These are phyloP conservation scores for Hanseniaspora mollemarum DNA, from an alignment of 805 yeast species.

Conservation along the genomic window DNA sequence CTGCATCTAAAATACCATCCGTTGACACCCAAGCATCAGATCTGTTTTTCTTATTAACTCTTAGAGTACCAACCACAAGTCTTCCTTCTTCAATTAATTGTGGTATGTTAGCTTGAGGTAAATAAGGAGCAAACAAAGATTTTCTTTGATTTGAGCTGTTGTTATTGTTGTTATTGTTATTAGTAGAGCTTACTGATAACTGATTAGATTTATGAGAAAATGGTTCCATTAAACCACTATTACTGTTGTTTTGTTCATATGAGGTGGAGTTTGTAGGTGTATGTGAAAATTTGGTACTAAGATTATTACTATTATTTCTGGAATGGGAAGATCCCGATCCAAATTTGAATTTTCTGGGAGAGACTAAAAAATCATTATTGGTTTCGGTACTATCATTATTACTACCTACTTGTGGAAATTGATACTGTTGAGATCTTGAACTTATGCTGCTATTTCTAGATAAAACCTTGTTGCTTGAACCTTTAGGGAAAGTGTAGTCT, in stretches of 20 bases:
- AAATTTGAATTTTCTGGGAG: slow-evolving; percentile 25
- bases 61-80: slow-evolving; percentile 78
- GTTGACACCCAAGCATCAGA: slow-evolving; percentile 98
- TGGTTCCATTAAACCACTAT: slow-evolving; percentile 27
- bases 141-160: slow-evolving; percentile 42
- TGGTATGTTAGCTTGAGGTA: slow-evolving; percentile 87
- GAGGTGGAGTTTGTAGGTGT: slow-evolving; percentile 7
- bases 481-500: slow-evolving; percentile 20
- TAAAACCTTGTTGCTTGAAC: neutral
- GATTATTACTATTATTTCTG: slow-evolving; percentile 40
- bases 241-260: slow-evolving; percentile 29
- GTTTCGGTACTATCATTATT: neutral
- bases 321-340: slow-evolving; percentile 47
- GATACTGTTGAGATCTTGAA: slow-evolving; percentile 3
- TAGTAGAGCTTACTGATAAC: slow-evolving; percentile 48
- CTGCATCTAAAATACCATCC: slow-evolving; percentile 90
- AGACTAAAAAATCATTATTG: slow-evolving; percentile 10
- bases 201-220: slow-evolving; percentile 59
- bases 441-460: slow-evolving; percentile 14
- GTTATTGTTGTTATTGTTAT: slow-evolving; percentile 29
- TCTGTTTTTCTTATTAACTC: slow-evolving; percentile 92
- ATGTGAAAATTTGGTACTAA: slow-evolving; percentile 16
- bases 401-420: slow-evolving; percentile 2
- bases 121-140: slow-evolving; percentile 87
- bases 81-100: slow-evolving; percentile 80